Base-by-base conservation (phyloP, 495 filamentous ascomycete genomes). In the Aspergillus baeticus region DNA sequence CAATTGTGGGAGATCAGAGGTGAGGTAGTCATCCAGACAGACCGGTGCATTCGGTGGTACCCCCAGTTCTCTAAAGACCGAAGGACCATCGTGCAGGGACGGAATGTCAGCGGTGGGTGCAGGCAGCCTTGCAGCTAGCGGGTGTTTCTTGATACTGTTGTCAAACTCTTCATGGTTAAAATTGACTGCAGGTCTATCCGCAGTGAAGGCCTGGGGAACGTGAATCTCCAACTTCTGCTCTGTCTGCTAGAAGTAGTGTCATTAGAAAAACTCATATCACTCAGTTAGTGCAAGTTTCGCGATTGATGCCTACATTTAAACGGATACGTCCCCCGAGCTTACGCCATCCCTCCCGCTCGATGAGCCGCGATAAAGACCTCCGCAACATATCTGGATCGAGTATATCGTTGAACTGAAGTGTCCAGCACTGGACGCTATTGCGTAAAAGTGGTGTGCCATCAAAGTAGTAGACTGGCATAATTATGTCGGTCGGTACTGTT, bases 331-430 rank as follows among this genome's bases (percentile, higher is more conserved):
- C 51, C 0, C 51, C 51, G 0, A 54, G 6, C 33, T 54, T 54
- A 7, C 41, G 22, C 51, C 51, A 54, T 11, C 23, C 51, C 15
- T 29, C 26, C 2, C 17, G 35, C 22, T 39, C 50, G 0, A 54
- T 13, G 2, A 54, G 29, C 15, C 17, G 20, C 1, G 10, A 17
- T 2, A 54, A n/a, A 34, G 39, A 54, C 15, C 5, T 20, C 15
- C 45, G 39, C 2, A 54, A 22, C 51, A 44, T 54, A 1, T 22
- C 15, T 0, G 51, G 20, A 20, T 44, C 51, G 14, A 54, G 51
- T 2, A 54, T 29, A 18, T 45, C 38, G 5, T 54, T 26, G 18
- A 44, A 54, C n/a, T 41, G 41, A 10, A 45, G 22, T 21, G 48
- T 38, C 6, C 18, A 38, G 5, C 5, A 21, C 0, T 38, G 13